Evolutionary conservation across 768 basidiomycete genomes (phyloP).

Genomic region (Mrakia frigida): DNA sequence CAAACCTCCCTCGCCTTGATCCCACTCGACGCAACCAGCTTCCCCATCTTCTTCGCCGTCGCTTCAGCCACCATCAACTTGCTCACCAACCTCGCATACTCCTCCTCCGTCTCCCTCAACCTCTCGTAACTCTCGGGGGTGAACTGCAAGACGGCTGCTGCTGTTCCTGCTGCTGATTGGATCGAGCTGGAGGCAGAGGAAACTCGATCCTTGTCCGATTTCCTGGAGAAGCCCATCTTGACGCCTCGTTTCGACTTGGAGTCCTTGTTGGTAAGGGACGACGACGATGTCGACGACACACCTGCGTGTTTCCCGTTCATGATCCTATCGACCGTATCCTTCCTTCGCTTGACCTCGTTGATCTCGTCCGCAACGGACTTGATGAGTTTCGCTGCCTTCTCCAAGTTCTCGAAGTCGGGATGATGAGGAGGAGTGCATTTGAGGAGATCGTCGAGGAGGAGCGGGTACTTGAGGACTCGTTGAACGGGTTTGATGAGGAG

Average conservation of each 20-base stretch:
- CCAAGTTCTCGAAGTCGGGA: slow-evolving; percentile 44
- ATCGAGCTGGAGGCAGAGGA: neutral
- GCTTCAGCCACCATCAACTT: slow-evolving; percentile 22
- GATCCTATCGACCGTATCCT: slow-evolving; percentile 53
- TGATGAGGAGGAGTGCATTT: slow-evolving; percentile 42
- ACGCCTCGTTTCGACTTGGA: slow-evolving; percentile 29
- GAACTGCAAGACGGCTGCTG: slow-evolving; percentile 11
- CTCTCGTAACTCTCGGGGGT: slow-evolving; percentile 5
- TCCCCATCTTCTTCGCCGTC: slow-evolving; percentile 37
- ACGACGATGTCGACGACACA: slow-evolving; percentile 1
- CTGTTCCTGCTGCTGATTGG: slow-evolving; percentile 5
- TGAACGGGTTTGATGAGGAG: slow-evolving; percentile 47
- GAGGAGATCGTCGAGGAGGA: slow-evolving; percentile 44
- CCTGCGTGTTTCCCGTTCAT: slow-evolving; percentile 32
- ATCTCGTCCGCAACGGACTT: slow-evolving; percentile 54
- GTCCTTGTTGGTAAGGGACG: slow-evolving; percentile 13
- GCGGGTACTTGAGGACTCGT: slow-evolving; percentile 44
- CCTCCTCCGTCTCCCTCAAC: slow-evolving; percentile 25
- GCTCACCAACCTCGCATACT: slow-evolving; percentile 22
- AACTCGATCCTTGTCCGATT: slow-evolving; percentile 36
- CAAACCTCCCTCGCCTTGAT: slow-evolving; percentile 40
- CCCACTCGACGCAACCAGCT: slow-evolving; percentile 40
- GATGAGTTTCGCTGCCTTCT: slow-evolving; percentile 47
- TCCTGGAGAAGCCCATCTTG: slow-evolving; percentile 37
- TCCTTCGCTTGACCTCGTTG: slow-evolving; percentile 65